These are phyloP conservation scores for Cutaneotrichosporon cyanovorans DNA, from an alignment of 1,284 basidiomycete genomes.

Conservation along the genomic window DNA sequence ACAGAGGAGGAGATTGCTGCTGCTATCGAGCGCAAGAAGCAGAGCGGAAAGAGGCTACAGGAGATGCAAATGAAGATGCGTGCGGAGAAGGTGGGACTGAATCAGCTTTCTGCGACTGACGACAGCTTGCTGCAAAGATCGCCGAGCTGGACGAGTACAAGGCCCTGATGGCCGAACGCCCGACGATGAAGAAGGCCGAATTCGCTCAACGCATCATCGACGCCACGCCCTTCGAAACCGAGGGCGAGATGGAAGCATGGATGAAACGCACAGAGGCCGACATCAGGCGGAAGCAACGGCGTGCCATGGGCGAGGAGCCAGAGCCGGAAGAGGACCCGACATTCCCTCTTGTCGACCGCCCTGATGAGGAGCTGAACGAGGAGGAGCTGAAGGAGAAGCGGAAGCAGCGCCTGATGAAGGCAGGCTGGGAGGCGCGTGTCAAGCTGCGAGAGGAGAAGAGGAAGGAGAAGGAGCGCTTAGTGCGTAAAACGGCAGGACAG, in stretches of 20 bases:
- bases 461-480: constrained; percentile 61
- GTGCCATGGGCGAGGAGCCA: constrained; percentile 58
- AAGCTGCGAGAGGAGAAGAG: constrained; percentile 83
- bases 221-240: constrained; percentile 63
- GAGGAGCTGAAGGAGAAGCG: constrained; percentile 91
- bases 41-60: constrained; percentile 79
- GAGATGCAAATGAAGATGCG: constrained; percentile 85
- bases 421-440: constrained; percentile 85
- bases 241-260: constrained; percentile 57
- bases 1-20: constrained; percentile 81
- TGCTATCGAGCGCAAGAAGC: constrained; percentile 68
- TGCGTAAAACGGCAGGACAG: constrained; percentile 12
- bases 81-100: constrained; percentile 64
- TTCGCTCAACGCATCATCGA: constrained; percentile 54
- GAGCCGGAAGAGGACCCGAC: constrained; percentile 63
- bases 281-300: constrained; percentile 63
- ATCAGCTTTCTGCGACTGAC: neutral
- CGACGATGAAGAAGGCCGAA: constrained; percentile 64
- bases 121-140: constrained; percentile 46
- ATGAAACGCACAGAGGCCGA: constrained; percentile 66
- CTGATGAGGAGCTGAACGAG: constrained; percentile 89
- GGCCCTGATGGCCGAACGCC: constrained; percentile 59
- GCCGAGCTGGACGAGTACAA: constrained; percentile 68
- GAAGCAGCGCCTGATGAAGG: constrained; percentile 86
- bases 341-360: constrained; percentile 83